phyloP scores from a whole-genome alignment of 495 filamentous ascomycete species.

The Amniculicola lignicola region DNA sequence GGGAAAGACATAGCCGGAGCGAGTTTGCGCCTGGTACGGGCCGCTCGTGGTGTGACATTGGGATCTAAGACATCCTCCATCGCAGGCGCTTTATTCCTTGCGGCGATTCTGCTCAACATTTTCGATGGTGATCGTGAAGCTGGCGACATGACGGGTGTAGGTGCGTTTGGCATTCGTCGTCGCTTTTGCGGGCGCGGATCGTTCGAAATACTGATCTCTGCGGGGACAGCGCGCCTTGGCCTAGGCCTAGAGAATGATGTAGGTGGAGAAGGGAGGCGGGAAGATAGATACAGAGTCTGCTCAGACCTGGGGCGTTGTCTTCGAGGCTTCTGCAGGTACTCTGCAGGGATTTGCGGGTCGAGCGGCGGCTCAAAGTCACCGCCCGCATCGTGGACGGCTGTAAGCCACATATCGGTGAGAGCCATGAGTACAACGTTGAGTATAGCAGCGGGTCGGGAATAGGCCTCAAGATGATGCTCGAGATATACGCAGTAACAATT shows the following conservation, averaged over 20 bases:
- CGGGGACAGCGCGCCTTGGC: background rate
- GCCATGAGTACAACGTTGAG: conserved; percentile 1
- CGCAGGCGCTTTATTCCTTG: background rate
- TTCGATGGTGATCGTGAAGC: no score
- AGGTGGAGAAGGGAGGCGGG: conserved; percentile 3
- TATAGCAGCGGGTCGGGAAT: no score
- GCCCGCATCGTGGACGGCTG: conserved; percentile 6
- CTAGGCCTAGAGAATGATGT: background rate
- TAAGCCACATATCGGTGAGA: conserved; percentile 9
- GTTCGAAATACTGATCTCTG: conserved; percentile 1
- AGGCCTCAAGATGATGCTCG: no score
- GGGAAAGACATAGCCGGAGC: background rate
- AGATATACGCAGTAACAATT: no score
- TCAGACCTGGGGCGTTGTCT: conserved; percentile 9
- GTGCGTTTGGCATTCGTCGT: background rate
- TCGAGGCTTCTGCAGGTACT: conserved; percentile 23
- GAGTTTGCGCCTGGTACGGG: background rate
- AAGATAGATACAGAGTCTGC: background rate
- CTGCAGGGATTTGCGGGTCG: conserved; percentile 14
- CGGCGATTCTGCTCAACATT: no score
- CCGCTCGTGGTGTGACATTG: background rate
- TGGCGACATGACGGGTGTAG: no score
- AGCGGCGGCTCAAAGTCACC: conserved; percentile 20
- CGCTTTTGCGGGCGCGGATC: background rate
- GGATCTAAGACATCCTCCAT: background rate